These are phyloP conservation scores for Aphanomyces stellatus DNA, from an alignment of 352 stramenopile species.

Conservation along the genomic window DNA sequence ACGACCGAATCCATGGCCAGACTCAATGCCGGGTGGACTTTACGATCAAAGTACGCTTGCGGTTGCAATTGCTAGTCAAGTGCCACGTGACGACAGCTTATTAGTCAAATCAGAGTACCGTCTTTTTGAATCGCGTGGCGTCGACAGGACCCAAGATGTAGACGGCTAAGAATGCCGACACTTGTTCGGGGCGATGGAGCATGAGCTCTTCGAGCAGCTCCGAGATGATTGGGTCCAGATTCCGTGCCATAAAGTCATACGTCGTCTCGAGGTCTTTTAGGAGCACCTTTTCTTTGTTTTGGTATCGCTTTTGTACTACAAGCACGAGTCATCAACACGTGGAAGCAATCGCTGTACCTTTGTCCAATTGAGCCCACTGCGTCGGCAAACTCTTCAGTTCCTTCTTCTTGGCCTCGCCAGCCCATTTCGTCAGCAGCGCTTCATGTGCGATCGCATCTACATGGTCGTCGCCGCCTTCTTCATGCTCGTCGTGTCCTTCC, in stretches of 20 bases:
- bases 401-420: too few relatives aligned
- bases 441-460: too few relatives aligned
- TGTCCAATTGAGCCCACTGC: not conserved
- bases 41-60: slow-evolving; percentile 66
- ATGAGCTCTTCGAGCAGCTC: slow-evolving; percentile 57
- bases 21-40: slow-evolving; percentile 60
- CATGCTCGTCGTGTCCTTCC: too few relatives aligned
- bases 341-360: too few relatives aligned
- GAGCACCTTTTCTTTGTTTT: slow-evolving; percentile 41
- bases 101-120: slow-evolving; percentile 27
- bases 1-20: slow-evolving; percentile 52
- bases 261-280: slow-evolving; percentile 38
- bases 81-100: not conserved
- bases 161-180: slow-evolving; percentile 56
- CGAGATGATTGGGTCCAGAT: slow-evolving; percentile 51
- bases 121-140: slow-evolving; percentile 62
- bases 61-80: slow-evolving; percentile 43
- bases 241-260: slow-evolving; percentile 64
- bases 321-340: too few relatives aligned
- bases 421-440: too few relatives aligned
- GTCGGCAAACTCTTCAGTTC: too few relatives aligned
- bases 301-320: slow-evolving; percentile 57
- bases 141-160: slow-evolving; percentile 57
- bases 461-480: too few relatives aligned
- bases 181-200: slow-evolving; percentile 66